Evolutionary conservation across 73 alveolate genomes (phyloP).

Genomic region (Paramecium bursaria): DNA sequence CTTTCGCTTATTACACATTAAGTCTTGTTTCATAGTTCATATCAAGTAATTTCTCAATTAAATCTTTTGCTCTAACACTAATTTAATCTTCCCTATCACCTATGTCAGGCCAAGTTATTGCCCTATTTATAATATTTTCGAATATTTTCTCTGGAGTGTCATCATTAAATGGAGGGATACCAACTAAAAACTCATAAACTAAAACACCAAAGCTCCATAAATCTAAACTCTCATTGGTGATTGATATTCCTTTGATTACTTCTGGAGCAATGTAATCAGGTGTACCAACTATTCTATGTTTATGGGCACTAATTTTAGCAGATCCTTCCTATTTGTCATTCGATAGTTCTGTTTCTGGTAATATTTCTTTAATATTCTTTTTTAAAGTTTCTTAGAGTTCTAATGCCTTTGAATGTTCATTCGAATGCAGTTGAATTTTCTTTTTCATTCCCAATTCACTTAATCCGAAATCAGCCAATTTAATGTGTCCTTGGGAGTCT

Average conservation of each 20-base stretch:
- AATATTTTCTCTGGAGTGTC: slow-evolving; percentile 77
- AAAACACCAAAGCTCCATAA: slow-evolving; percentile 96
- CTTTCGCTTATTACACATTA: slow-evolving; percentile 84
- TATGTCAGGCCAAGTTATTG: slow-evolving; percentile 61
- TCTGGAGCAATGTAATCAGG: slow-evolving; percentile 98
- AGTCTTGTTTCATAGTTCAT: slow-evolving; percentile 83
- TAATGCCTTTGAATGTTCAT: slow-evolving; percentile 29
- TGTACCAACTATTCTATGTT: slow-evolving; percentile 89
- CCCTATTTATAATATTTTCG: slow-evolving; percentile 71
- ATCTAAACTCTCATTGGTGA: slow-evolving; percentile 84
- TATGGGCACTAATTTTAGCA: slow-evolving; percentile 12
- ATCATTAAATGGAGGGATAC: slow-evolving; percentile 90
- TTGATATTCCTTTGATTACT: slow-evolving; percentile 83
- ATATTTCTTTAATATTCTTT: slow-evolving; percentile 52
- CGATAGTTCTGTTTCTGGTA: neutral
- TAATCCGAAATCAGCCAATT: slow-evolving; percentile 85
- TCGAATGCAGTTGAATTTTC: slow-evolving; percentile 33
- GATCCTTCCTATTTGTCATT: neutral
- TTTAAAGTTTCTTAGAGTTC: slow-evolving; percentile 40
- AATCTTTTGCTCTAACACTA: slow-evolving; percentile 88
- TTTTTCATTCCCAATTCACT: slow-evolving; percentile 76
- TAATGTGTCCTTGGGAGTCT: slow-evolving; percentile 81
- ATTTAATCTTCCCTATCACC: slow-evolving; percentile 78
- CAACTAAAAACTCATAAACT: slow-evolving; percentile 90
- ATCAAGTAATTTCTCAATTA: slow-evolving; percentile 81